These are phyloP conservation scores for Hsuehochloa calcarea DNA, from an alignment of 176 grass and related monocot genomes.

Conservation along the genomic window DNA sequence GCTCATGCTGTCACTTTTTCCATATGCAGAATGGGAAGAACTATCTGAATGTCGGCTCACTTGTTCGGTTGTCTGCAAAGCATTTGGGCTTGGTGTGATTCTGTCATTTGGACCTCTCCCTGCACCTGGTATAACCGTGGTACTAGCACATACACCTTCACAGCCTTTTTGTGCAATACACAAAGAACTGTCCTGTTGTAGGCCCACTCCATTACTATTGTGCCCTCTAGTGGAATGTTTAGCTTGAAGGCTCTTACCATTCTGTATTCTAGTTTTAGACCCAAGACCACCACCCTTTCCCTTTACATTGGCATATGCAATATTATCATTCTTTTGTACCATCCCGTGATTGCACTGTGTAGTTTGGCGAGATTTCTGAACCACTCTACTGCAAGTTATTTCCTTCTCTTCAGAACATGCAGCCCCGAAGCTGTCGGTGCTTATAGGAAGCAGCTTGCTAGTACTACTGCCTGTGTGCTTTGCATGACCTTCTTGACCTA, in stretches of 20 bases:
- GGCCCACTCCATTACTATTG: background rate
- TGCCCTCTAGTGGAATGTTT: slow-evolving; percentile 9
- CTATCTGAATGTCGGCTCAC: background rate
- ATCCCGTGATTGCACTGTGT: slow-evolving; percentile 12
- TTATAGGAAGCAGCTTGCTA: slow-evolving; percentile 18
- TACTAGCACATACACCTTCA: slow-evolving; percentile 15
- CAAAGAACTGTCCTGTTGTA: background rate
- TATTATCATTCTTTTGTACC: too few relatives aligned
- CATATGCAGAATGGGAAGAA: slow-evolving; percentile 30
- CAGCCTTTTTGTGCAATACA: slow-evolving; percentile 8
- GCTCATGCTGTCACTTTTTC: slow-evolving; percentile 13
- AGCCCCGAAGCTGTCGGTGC: slow-evolving; percentile 12
- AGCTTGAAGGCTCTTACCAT: slow-evolving; percentile 20
- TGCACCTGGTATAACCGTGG: background rate
- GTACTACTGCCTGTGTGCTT: slow-evolving; percentile 4
- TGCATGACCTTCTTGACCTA: slow-evolving; percentile 35
- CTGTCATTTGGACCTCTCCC: slow-evolving; percentile 7
- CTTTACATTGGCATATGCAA: slow-evolving; percentile 4
- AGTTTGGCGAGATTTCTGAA: slow-evolving; percentile 2
- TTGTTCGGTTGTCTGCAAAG: slow-evolving; percentile 26
- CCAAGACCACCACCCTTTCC: background rate
- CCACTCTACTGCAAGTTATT: slow-evolving; percentile 19
- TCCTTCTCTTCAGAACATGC: slow-evolving; percentile 34
- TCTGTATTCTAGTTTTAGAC: slow-evolving; percentile 40
- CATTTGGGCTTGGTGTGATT: slow-evolving; percentile 23